Evolutionary conservation across 2,329 filamentous ascomycete genomes (phyloP).

Genomic region (Decorospora gaudefroyi): DNA sequence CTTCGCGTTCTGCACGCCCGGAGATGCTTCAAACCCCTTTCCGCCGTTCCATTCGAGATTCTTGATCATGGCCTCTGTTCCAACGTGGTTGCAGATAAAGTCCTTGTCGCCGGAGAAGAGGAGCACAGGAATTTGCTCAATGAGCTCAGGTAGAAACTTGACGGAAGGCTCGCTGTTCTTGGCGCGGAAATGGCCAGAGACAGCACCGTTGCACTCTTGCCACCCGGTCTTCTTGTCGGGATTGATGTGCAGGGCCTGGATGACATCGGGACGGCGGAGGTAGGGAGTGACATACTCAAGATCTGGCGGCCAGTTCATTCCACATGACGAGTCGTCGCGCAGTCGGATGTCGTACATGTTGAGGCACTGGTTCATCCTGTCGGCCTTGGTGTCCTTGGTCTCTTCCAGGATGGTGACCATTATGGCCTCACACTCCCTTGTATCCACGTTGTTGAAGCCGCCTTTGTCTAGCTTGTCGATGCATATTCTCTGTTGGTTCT

Average conservation of each 20-base stretch:
- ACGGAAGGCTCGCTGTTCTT: slow-evolving; percentile 73
- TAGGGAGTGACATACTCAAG: slow-evolving; percentile 78
- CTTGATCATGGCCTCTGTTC: slow-evolving; percentile 87
- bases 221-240: slow-evolving; percentile 82
- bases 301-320: slow-evolving; percentile 98
- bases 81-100: slow-evolving; percentile 95
- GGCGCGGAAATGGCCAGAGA: slow-evolving; percentile 72
- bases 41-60: slow-evolving; percentile 91
- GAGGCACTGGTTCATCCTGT: slow-evolving; percentile 65
- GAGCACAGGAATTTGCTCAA: slow-evolving; percentile 76
- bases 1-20: slow-evolving; percentile 88
- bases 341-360: slow-evolving; percentile 99
- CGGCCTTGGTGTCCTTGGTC: slow-evolving; percentile 61
- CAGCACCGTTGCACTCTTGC: slow-evolving; percentile 84
- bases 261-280: slow-evolving; percentile 79
- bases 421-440: slow-evolving; percentile 73
- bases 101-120: slow-evolving; percentile 94
- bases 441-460: slow-evolving; percentile 67
- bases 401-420: slow-evolving; percentile 71
- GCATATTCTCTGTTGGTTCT: slow-evolving; percentile 72
- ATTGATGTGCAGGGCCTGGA: slow-evolving; percentile 79
- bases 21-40: slow-evolving; percentile 85
- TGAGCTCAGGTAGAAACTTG: slow-evolving; percentile 73
- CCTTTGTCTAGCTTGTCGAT: slow-evolving; percentile 63
- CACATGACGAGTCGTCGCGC: slow-evolving; percentile 79